These are phyloP conservation scores for Phytophthora brassicae DNA, from an alignment of 352 stramenopile species.

Conservation along the genomic window DNA sequence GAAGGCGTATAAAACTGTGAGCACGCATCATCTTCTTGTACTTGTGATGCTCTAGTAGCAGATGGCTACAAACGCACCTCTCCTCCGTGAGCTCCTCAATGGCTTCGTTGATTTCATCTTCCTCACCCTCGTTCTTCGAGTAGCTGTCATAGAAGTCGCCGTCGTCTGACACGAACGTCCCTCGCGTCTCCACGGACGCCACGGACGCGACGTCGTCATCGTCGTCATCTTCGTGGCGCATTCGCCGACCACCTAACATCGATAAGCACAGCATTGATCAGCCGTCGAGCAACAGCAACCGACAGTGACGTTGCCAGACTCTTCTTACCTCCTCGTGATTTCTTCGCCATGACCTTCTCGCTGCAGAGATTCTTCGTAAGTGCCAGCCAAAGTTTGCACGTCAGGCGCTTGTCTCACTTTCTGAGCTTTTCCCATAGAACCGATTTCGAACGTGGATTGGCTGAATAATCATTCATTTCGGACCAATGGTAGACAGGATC, in stretches of 20 bases:
- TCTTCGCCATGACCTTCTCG: slow-evolving; percentile 55
- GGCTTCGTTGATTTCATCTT: slow-evolving; percentile 69
- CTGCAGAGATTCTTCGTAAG: slow-evolving; percentile 8
- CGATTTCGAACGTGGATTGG: slow-evolving; percentile 4
- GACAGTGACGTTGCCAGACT: not conserved
- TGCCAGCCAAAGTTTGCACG: not conserved
- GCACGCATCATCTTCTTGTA: not conserved
- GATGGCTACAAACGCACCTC: slow-evolving; percentile 37
- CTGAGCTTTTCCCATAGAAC: slow-evolving; percentile 11
- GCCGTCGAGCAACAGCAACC: slow-evolving; percentile 10
- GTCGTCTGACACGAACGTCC: slow-evolving; percentile 64
- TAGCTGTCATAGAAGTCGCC: slow-evolving; percentile 73
- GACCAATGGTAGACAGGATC: not conserved
- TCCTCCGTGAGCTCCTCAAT: slow-evolving; percentile 82
- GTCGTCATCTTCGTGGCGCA: slow-evolving; percentile 69
- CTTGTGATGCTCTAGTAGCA: not conserved
- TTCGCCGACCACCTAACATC: slow-evolving; percentile 43
- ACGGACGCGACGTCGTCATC: slow-evolving; percentile 73
- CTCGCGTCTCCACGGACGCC: slow-evolving; percentile 65
- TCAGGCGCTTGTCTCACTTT: not conserved
- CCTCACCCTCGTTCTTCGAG: slow-evolving; percentile 57
- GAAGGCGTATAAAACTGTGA: slow-evolving; percentile 1
- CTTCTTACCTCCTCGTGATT: slow-evolving; percentile 53
- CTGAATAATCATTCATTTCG: slow-evolving; percentile 6
- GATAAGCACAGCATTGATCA: slow-evolving; percentile 3